phyloP scores from a whole-genome alignment of 768 basidiomycete species.

The Boletus coccyginus region DNA sequence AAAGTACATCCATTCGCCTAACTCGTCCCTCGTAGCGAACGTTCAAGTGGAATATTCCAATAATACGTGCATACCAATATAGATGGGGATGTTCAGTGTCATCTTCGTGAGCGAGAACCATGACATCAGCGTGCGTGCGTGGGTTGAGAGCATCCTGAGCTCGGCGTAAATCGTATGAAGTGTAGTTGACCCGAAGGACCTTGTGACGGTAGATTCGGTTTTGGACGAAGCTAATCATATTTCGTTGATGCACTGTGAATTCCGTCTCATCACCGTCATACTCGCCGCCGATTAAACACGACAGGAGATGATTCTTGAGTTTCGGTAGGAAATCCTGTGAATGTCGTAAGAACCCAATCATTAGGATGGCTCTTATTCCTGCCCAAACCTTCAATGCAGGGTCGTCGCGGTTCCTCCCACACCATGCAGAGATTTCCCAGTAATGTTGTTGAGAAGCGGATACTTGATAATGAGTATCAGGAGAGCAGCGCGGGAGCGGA shows the following conservation, averaged over 20 bases:
- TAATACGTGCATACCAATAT: slow-evolving; percentile 34
- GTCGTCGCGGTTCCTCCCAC: no score
- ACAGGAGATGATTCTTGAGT: background rate
- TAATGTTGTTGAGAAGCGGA: slow-evolving; percentile 4
- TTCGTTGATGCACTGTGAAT: slow-evolving; percentile 16
- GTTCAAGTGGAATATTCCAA: slow-evolving; percentile 6
- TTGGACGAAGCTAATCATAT: slow-evolving; percentile 6
- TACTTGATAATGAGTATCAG: slow-evolving; percentile 20
- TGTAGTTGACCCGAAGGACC: slow-evolving; percentile 27
- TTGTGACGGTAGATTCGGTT: slow-evolving; percentile 29
- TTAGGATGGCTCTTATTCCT: background rate
- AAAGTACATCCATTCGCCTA: background rate
- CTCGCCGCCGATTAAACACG: background rate
- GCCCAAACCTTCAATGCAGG: no score
- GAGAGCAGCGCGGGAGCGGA: background rate
- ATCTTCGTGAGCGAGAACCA: slow-evolving; percentile 33
- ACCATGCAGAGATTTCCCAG: slow-evolving; percentile 3
- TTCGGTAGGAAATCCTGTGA: background rate
- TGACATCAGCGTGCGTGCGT: slow-evolving; percentile 34
- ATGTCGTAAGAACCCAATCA: background rate
- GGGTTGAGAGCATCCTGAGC: slow-evolving; percentile 42
- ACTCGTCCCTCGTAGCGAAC: background rate
- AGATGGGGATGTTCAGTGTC: slow-evolving; percentile 32
- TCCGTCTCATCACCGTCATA: slow-evolving; percentile 26
- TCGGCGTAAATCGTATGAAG: slow-evolving; percentile 25